Conservation (phyloP, 2,329 filamentous ascomycete species). For the Chaetomium sp. region DNA sequence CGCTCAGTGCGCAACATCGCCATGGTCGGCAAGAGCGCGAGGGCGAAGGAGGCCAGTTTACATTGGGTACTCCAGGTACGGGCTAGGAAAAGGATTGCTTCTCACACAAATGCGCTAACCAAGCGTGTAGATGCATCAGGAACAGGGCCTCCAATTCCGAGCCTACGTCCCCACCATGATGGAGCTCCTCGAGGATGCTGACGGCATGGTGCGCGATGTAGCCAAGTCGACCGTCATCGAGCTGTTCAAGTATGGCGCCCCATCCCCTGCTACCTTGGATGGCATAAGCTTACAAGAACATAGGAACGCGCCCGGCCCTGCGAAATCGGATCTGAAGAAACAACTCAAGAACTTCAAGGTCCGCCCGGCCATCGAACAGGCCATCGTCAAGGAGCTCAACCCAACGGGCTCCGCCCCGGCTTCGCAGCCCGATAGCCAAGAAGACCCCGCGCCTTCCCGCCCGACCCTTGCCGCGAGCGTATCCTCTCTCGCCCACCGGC, state of each 20-base stretch:
- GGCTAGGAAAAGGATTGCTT: slow-evolving; percentile 5
- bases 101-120: slow-evolving; percentile 33
- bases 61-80: slow-evolving; percentile 78
- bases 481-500: slow-evolving; percentile 55
- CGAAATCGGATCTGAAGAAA: slow-evolving; percentile 85
- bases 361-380: slow-evolving; percentile 79
- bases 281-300: slow-evolving; percentile 4
- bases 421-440: slow-evolving; percentile 46
- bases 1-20: slow-evolving; percentile 75
- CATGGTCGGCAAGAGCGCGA: slow-evolving; percentile 76
- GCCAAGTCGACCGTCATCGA: slow-evolving; percentile 84
- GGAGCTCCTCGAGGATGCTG: slow-evolving; percentile 85
- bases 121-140: slow-evolving; percentile 71
- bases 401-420: slow-evolving; percentile 47
- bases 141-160: slow-evolving; percentile 78
- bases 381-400: slow-evolving; percentile 74
- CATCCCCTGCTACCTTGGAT: not conserved
- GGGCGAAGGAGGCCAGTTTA: slow-evolving; percentile 83
- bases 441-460: slow-evolving; percentile 40
- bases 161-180: slow-evolving; percentile 81
- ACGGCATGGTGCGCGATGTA: slow-evolving; percentile 80
- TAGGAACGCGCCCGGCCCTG: slow-evolving; percentile 75
- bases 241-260: slow-evolving; percentile 70
- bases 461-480: slow-evolving; percentile 54
- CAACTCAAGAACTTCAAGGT: slow-evolving; percentile 84